A percentile compares a stretch with the other conserved stretches of the same genome.
phyloP scores from a whole-genome alignment of 169 alveolate genomes.

The Perkinsus chesapeaki region DNA sequence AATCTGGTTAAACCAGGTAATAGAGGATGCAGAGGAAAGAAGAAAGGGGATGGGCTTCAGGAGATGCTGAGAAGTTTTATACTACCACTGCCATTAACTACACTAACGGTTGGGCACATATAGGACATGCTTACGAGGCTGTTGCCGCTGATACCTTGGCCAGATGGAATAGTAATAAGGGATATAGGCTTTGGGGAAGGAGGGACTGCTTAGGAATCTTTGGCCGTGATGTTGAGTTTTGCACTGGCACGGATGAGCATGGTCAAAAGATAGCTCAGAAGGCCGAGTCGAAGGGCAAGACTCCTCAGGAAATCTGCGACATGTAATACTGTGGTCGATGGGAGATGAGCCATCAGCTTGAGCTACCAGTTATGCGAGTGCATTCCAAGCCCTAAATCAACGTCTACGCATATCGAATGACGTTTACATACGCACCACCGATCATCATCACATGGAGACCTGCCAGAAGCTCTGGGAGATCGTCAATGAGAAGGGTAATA shows the following conservation, averaged over 20 bases:
- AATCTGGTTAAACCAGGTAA: not conserved
- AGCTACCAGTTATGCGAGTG: slow-evolving; percentile 7
- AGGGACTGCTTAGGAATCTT: slow-evolving; percentile 18
- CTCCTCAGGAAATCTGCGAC: slow-evolving; percentile 72
- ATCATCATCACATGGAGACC: slow-evolving; percentile 53
- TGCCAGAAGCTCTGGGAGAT: slow-evolving; percentile 63
- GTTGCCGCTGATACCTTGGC: slow-evolving; percentile 30
- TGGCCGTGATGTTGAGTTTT: slow-evolving; percentile 63
- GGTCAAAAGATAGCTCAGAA: slow-evolving; percentile 80
- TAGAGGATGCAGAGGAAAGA: not conserved
- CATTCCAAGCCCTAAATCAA: slow-evolving; percentile 16
- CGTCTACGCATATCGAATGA: slow-evolving; percentile 45
- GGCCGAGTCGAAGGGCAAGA: slow-evolving; percentile 61
- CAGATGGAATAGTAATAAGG: slow-evolving; percentile 55
- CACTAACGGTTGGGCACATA: slow-evolving; percentile 85
- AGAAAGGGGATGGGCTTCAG: not conserved
- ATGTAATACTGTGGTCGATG: not conserved
- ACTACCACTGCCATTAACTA: slow-evolving; percentile 85
- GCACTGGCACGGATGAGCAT: slow-evolving; percentile 88
- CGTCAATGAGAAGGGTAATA: slow-evolving; percentile 52
- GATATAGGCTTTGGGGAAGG: slow-evolving; percentile 20
- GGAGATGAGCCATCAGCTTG: not conserved
- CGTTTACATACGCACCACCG: slow-evolving; percentile 73
- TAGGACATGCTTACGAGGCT: slow-evolving; percentile 81
- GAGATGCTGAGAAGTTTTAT: slow-evolving; percentile 43